Evolutionary conservation across 208 protist species (phyloP).

Genomic region (Lotmaria passim): DNA sequence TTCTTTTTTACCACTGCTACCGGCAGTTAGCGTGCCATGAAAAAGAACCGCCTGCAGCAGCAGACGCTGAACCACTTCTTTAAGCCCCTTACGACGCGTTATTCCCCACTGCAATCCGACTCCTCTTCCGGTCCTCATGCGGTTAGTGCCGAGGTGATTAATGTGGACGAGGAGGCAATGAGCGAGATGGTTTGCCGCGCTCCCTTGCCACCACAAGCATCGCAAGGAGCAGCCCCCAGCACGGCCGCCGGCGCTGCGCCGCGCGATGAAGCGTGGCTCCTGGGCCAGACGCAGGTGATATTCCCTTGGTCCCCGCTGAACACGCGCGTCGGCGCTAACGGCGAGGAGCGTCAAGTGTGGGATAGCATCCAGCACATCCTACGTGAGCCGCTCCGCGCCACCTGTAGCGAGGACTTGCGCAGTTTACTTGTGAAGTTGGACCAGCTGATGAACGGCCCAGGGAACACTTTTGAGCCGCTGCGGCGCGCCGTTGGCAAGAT

Average conservation of each 20-base stretch:
- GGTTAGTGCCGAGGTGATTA: conserved; percentile 5
- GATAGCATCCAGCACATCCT: conserved; percentile 36
- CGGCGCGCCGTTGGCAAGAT: conserved; percentile 34
- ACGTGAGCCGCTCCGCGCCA: not conserved
- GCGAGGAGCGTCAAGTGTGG: conserved; percentile 24
- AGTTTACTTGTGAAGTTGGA: conserved; percentile 39
- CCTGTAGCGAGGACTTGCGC: conserved; percentile 30
- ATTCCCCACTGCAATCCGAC: not conserved
- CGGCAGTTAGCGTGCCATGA: not conserved
- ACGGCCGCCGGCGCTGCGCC: not conserved
- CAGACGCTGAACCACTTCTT: conserved; percentile 21
- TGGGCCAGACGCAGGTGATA: conserved; percentile 35
- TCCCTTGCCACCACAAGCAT: not conserved
- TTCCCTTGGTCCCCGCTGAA: conserved; percentile 45
- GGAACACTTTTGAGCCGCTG: conserved; percentile 31
- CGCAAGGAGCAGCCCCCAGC: not conserved
- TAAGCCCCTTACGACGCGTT: not conserved
- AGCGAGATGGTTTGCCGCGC: conserved; percentile 1
- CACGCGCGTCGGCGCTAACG: not conserved
- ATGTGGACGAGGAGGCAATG: conserved; percentile 19
- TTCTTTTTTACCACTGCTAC: conserved; percentile 6
- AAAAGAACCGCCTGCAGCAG: conserved; percentile 21
- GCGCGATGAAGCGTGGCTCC: not conserved
- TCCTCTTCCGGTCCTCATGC: not conserved
- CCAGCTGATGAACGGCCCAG: conserved; percentile 3